phyloP scores from a whole-genome alignment of 228 moss, liverwort and hornwort species.

The Sphagnum fallax region DNA sequence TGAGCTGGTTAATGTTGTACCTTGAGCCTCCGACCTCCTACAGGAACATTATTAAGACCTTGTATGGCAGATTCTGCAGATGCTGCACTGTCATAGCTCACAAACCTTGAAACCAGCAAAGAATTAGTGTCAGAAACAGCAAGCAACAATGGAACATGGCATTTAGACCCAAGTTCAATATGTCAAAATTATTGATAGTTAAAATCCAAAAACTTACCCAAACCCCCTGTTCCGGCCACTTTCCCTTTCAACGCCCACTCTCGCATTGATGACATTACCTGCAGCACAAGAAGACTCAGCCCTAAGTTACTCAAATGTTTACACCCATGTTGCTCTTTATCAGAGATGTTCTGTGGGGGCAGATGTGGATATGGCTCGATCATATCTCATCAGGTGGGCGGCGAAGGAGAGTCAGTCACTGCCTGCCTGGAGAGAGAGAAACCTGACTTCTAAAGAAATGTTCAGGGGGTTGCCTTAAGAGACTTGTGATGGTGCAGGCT shows the following conservation, averaged over 20 bases:
- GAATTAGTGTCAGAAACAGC: not conserved
- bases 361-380: no score
- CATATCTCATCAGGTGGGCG: no score
- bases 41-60: constrained; percentile 79
- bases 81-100: constrained; percentile 72
- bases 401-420: no score
- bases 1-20: constrained; percentile 11
- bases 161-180: no score
- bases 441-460: no score
- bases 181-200: no score
- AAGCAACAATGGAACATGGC: not conserved
- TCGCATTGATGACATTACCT: constrained; percentile 90
- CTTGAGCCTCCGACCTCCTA: constrained; percentile 89
- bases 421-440: no score
- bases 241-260: constrained; percentile 99
- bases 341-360: no score
- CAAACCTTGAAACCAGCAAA: constrained; percentile 58
- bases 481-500: no score
- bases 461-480: no score
- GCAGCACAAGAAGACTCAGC: constrained; percentile 8
- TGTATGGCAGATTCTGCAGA: constrained; percentile 83
- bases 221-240: constrained; percentile 97
- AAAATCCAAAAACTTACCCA: constrained; percentile 40
- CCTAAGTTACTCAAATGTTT: no score
- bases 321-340: no score